These are phyloP conservation scores for Pichia insulana DNA, from an alignment of 805 yeast species.

Conservation along the genomic window DNA sequence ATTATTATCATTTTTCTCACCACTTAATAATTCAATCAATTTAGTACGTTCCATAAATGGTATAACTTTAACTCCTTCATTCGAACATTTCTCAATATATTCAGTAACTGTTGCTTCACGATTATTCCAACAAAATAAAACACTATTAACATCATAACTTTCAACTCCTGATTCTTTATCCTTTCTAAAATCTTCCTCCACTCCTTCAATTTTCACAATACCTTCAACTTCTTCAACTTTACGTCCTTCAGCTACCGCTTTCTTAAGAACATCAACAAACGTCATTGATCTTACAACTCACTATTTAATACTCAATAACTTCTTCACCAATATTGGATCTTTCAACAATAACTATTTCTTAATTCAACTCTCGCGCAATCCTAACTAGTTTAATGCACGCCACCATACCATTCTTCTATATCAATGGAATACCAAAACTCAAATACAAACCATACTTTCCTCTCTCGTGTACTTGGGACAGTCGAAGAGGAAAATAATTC, in stretches of 20 bases:
- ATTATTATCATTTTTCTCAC: slow-evolving; percentile 30
- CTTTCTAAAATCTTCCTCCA: too few relatives aligned
- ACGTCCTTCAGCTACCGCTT: too few relatives aligned
- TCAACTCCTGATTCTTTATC: slow-evolving; percentile 21
- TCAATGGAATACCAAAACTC: too few relatives aligned
- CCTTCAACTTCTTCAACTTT: too few relatives aligned
- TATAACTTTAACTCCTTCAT: slow-evolving; percentile 54
- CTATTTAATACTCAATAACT: too few relatives aligned
- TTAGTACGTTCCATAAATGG: slow-evolving; percentile 82
- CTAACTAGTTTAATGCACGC: too few relatives aligned
- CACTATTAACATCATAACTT: slow-evolving; percentile 42
- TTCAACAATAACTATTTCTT: too few relatives aligned
- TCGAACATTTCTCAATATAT: slow-evolving; percentile 66
- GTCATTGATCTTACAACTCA: too few relatives aligned
- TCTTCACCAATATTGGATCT: too few relatives aligned
- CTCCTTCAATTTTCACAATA: slow-evolving; percentile 23
- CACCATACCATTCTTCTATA: too few relatives aligned
- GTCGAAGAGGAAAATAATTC: slow-evolving; percentile 9
- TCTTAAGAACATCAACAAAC: too few relatives aligned
- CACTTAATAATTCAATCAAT: slow-evolving; percentile 71
- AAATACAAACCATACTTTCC: not conserved
- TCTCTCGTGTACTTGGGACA: slow-evolving; percentile 22
- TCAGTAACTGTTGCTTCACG: slow-evolving; percentile 72
- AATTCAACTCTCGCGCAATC: too few relatives aligned
- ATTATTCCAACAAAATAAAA: slow-evolving; percentile 71